phyloP scores from a whole-genome alignment of 2,329 filamentous ascomycete species.

The Ascomycota sp. region DNA sequence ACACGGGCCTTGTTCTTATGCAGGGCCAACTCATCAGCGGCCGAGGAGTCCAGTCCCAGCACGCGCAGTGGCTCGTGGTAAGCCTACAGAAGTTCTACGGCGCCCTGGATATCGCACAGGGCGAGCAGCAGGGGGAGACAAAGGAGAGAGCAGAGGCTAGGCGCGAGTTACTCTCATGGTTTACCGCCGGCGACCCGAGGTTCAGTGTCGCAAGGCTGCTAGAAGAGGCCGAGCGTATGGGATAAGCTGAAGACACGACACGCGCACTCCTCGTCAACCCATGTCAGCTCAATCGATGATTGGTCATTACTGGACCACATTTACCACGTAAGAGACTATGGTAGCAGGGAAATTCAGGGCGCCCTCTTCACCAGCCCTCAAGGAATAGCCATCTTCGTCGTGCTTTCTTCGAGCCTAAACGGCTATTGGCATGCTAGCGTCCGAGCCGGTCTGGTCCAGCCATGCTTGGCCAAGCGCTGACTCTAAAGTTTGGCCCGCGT shows the following conservation, averaged over 20 bases:
- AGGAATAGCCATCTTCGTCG: too few species aligned
- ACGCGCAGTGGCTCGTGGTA: conserved; percentile 81
- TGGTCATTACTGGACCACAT: too few species aligned
- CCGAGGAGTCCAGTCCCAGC: conserved; percentile 54
- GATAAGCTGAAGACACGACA: conserved; percentile 10
- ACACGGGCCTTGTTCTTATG: conserved; percentile 66
- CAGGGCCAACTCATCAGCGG: conserved; percentile 63
- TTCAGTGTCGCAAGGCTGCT: conserved; percentile 75
- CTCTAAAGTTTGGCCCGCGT: conserved; percentile 14
- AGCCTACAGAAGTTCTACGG: conserved; percentile 90
- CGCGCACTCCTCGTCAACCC: too few species aligned
- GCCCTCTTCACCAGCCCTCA: too few species aligned
- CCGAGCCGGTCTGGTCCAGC: too few species aligned
- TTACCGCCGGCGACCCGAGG: conserved; percentile 52
- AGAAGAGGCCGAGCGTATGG: conserved; percentile 73
- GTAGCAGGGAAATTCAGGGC: too few species aligned
- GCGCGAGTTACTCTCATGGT: conserved; percentile 58
- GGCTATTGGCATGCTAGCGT: too few species aligned
- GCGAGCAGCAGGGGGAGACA: conserved; percentile 15
- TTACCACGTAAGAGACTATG: too few species aligned
- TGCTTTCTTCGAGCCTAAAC: too few species aligned
- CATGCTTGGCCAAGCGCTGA: too few species aligned
- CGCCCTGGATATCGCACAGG: conserved; percentile 30
- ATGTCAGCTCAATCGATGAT: too few species aligned
- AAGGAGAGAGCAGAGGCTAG: conserved; percentile 40